These are phyloP conservation scores for Penicillium rolfsii DNA, from an alignment of 2,329 filamentous ascomycete genomes.

Conservation along the genomic window DNA sequence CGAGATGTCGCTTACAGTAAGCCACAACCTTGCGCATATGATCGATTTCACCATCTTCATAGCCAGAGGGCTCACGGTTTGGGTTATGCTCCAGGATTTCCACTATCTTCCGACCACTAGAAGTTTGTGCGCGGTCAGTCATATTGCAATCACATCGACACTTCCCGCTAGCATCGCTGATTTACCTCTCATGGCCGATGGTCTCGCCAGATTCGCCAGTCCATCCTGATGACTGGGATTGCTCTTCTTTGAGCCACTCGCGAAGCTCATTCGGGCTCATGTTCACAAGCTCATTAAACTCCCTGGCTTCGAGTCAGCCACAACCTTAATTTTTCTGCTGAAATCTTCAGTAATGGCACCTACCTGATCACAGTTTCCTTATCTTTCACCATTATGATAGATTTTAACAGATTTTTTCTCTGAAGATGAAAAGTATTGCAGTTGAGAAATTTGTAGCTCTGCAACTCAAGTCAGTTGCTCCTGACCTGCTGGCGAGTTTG, in stretches of 20 bases:
- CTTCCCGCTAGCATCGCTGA: neutral
- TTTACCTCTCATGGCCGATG: conserved; percentile 62
- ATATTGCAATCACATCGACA: neutral
- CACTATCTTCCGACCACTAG: conserved; percentile 65
- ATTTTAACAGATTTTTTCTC: neutral
- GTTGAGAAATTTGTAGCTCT: no score
- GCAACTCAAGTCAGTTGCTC: neutral
- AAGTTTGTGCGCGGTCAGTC: neutral
- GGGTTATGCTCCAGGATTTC: conserved; percentile 66
- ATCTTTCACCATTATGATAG: conserved; percentile 54
- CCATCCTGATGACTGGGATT: conserved; percentile 64
- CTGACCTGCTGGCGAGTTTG: neutral
- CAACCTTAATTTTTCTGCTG: conserved; percentile 26
- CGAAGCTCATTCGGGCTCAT: conserved; percentile 65
- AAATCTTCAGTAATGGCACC: conserved; percentile 32
- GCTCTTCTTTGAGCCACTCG: conserved; percentile 63
- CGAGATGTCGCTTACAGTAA: conserved; percentile 68
- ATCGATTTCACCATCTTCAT: conserved; percentile 59
- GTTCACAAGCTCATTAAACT: conserved; percentile 70
- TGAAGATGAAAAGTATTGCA: neutral
- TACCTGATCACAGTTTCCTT: conserved; percentile 53
- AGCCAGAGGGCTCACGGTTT: conserved; percentile 58
- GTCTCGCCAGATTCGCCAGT: conserved; percentile 64
- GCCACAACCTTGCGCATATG: conserved; percentile 68
- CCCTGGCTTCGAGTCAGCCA: conserved; percentile 45